Evolutionary conservation across 208 protist species (phyloP).

Genomic region (Balamuthia mandrillaris): DNA sequence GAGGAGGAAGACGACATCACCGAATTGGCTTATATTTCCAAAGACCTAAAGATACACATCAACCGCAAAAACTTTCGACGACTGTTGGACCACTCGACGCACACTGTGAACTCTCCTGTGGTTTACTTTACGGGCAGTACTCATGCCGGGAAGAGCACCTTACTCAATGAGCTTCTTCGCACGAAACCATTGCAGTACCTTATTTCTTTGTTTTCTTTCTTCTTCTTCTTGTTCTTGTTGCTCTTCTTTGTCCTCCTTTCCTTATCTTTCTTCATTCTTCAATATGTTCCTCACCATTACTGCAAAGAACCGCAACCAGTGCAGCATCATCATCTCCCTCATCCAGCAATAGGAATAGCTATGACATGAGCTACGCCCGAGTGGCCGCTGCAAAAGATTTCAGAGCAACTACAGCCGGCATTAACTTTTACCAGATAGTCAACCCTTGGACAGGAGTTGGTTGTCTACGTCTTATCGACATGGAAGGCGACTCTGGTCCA

Average conservation of each 20-base stretch:
- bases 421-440: neutral
- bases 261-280: too few relatives aligned
- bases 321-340: too few relatives aligned
- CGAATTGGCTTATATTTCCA: too few relatives aligned
- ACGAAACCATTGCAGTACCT: neutral
- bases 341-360: too few relatives aligned
- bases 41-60: neutral
- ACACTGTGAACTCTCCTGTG: neutral
- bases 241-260: too few relatives aligned
- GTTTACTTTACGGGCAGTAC: neutral
- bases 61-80: neutral
- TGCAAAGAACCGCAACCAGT: too few relatives aligned
- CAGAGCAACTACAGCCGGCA: neutral
- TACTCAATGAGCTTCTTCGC: neutral
- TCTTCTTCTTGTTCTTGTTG: neutral
- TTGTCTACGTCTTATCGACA: neutral
- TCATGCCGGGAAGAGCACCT: neutral
- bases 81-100: neutral
- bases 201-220: neutral
- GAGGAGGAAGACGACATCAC: too few relatives aligned
- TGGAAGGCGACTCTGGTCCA: neutral
- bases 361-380: neutral
- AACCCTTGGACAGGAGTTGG: neutral
- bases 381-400: neutral
- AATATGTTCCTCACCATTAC: too few relatives aligned